Base-by-base conservation (phyloP, 2,329 filamentous ascomycete genomes). In the Exophiala oligosperma region DNA sequence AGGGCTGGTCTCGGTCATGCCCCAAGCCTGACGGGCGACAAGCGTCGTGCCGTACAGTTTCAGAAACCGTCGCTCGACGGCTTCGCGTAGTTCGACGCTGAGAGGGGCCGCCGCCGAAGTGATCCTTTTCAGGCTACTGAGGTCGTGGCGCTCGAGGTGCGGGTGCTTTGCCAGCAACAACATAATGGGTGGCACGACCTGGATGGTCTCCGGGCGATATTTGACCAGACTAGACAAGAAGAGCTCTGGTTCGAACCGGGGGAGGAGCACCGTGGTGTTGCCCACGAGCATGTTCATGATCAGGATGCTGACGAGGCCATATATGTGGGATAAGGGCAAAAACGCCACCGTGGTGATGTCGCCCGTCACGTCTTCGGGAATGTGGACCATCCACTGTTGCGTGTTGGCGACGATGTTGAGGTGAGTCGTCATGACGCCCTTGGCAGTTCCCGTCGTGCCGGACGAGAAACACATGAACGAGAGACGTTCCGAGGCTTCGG, bases 381-480 rank as follows among this genome's bases (percentile, higher is more conserved):
- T 69, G 6, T 56, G 56, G 26, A 40, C 48, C 28, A 51, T 40
- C 57, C 59, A 63, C 40, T 66, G 63, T 35, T 62, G 51, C 9
- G 56, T 43, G 43, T 93, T 93, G 61, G 89, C 81, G 37, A 92
- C 82, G 67, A 91, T 89, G 64, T 91, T 89, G 59, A 79, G 77
- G 73, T 95, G 91, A 12, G 86, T 85, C 60, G 94, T 88, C 73
- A 89, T 85, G 11, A 94, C 91, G 11, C 91, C 91, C 71, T 95
- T 95, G 8, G 91, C 89, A 4, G 91, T 80, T 5, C 91, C 91
- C 0, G 91, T 95, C 1, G 89, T 92, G 8, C 90, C 76, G 41
- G 72, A 74, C 62, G 85, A 90, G 73, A 93, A 95, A 72, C 94
- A 94, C 63, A 95, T 81, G 32, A 84, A 87, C 65, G 86, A 49